phyloP scores from a whole-genome alignment of 768 basidiomycete species.

The Tulasnella sp. region DNA sequence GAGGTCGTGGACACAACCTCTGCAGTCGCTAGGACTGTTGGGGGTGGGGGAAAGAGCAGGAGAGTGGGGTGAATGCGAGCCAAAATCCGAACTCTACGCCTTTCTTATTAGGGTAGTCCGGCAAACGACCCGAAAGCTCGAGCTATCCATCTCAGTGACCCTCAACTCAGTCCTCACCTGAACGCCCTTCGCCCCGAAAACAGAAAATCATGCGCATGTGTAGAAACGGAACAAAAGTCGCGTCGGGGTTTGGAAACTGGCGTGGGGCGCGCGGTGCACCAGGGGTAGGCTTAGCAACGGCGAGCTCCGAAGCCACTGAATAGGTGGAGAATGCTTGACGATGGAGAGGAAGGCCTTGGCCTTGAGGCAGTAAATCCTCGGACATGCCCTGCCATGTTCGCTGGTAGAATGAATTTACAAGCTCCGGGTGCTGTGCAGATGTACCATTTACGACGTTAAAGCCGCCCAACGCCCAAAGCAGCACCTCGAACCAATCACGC shows the following conservation, averaged over 20 bases:
- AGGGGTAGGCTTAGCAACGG: not conserved
- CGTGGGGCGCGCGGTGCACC: not conserved
- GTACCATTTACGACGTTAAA: not conserved
- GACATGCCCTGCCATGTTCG: not conserved
- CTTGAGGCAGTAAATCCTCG: not conserved
- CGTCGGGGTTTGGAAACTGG: too few relatives aligned
- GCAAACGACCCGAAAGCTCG: too few relatives aligned
- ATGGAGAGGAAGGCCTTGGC: not conserved
- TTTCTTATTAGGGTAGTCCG: not conserved
- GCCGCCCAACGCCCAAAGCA: not conserved
- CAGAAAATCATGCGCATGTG: not conserved
- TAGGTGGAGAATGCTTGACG: not conserved
- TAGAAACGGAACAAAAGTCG: not conserved
- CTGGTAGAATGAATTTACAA: not conserved
- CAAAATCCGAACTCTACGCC: not conserved
- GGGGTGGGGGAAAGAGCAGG: not conserved
- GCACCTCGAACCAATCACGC: not conserved
- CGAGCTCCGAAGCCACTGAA: not conserved
- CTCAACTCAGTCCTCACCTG: too few relatives aligned
- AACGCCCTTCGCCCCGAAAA: not conserved
- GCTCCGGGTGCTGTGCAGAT: not conserved
- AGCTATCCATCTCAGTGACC: too few relatives aligned
- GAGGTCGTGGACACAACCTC: not conserved
- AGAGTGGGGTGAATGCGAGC: not conserved
- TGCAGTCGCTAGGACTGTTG: not conserved